Base-by-base conservation (phyloP, 2,329 filamentous ascomycete genomes). In the Ophiostoma angusticollis region DNA sequence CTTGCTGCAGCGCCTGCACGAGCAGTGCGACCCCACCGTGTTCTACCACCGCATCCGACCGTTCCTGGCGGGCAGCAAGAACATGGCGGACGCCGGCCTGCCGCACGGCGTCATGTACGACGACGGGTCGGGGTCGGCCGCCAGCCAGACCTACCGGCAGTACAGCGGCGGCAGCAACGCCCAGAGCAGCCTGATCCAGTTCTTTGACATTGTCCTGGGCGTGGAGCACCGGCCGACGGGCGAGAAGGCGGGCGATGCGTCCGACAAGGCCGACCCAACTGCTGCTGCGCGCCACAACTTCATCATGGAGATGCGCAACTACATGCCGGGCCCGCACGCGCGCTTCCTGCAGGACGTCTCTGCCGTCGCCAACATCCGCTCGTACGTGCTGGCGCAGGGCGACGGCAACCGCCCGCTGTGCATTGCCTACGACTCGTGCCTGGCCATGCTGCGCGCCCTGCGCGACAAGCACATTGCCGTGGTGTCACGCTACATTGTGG, bases 1-100 rank as follows among this genome's bases (percentile, higher is more conserved):
- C 2, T 61, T 96, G 21, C 67, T 98, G 21, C 74, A 84, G 53
- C 78, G 84, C 48, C 93, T 98, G 84, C 86, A 96, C 56, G 91
- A 96, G 57, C 84, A 79, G 53, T 98, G 91, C 56, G 87, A 96
- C 54, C 87, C 91, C 0, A 80, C 83, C 47, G 80, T 94, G 40
- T 98, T 98, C 61, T 98, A 95, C 60, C 77, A 94, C 60, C 82
- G 86, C 44, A 93, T 98, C 51, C 77, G 91, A n/a, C 89, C 91
- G 0, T 96, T 93, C 58, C 72, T 98, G 3, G 89, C 91, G 6
- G 91, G 91, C 12, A 91, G 86, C 57, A 95, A 94, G 70, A 96
- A 96, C 58, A 98, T 85, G 91, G 77, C 73, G 35, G 89, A 95
- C 45, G 91, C 89, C 5, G 91, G 91, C 12, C 69, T 98, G 9